Conservation (phyloP, 257 asterid species). For the Jacaranda copaia region DNA sequence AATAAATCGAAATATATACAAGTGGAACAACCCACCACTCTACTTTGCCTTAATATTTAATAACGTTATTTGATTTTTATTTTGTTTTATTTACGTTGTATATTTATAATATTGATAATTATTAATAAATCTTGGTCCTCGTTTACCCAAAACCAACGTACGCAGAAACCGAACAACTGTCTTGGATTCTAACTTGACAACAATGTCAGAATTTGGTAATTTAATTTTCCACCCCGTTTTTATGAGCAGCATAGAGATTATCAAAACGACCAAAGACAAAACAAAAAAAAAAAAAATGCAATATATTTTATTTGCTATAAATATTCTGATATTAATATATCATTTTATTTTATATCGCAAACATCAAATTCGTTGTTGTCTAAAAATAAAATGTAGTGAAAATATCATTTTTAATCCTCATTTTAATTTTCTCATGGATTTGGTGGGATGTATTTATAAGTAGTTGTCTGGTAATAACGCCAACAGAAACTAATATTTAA, state of each 20-base stretch:
- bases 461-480: not conserved
- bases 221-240: not conserved
- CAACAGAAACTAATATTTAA: not conserved
- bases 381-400: too few relatives aligned
- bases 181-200: constrained; percentile 7
- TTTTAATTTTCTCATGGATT: too few relatives aligned
- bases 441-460: not conserved
- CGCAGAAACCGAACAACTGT: constrained; percentile 36
- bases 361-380: too few relatives aligned
- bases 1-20: constrained; percentile 12
- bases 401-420: too few relatives aligned
- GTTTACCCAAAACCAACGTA: constrained; percentile 39
- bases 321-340: too few relatives aligned
- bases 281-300: not conserved
- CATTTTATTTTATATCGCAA: not conserved
- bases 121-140: constrained; percentile 30
- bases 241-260: not conserved
- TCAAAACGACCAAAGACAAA: not conserved
- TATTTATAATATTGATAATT: not conserved
- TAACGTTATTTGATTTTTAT: constrained; percentile 22
- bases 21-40: constrained; percentile 43
- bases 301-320: not conserved
- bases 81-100: constrained; percentile 27
- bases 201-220: constrained; percentile 19
- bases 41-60: constrained; percentile 31